Conservation (phyloP, 1,284 basidiomycete species). For the Ustilago trichophora region DNA sequence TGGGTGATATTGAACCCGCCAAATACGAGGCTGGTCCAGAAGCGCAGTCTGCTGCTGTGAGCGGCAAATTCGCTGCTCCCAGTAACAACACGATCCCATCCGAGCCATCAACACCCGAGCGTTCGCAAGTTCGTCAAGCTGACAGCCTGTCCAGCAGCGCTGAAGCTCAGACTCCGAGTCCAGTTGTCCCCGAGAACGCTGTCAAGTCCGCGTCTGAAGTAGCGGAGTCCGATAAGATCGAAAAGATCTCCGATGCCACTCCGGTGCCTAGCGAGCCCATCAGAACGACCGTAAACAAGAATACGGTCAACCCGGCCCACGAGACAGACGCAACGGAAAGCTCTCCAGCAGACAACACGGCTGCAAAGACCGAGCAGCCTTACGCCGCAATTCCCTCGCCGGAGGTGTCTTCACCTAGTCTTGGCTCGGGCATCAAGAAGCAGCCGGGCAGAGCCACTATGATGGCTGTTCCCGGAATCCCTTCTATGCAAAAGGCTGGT, state of each 20-base stretch:
- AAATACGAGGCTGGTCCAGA: not conserved
- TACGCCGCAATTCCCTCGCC: not conserved
- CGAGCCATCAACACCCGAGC: slow-evolving; percentile 13
- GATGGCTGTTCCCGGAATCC: slow-evolving; percentile 62
- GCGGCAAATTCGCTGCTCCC: not conserved
- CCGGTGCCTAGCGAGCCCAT: not conserved
- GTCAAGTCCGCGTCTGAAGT: not conserved
- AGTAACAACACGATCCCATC: not conserved
- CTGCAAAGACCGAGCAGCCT: slow-evolving; percentile 4
- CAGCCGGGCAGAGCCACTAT: slow-evolving; percentile 56
- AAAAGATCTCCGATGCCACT: too few relatives aligned
- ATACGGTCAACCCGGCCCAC: not conserved
- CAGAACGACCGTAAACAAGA: not conserved
- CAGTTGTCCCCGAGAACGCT: not conserved
- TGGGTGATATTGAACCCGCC: not conserved
- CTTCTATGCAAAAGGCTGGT: slow-evolving; percentile 47
- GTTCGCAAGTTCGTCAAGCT: not conserved
- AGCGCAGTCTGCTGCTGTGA: not conserved
- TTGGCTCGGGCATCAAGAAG: slow-evolving; percentile 42
- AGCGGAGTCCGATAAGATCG: too few relatives aligned
- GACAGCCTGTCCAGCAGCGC: not conserved
- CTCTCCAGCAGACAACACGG: not conserved
- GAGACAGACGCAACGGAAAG: not conserved
- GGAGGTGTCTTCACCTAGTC: slow-evolving; percentile 13
- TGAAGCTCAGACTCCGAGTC: not conserved